Evolutionary conservation across 805 yeast genomes (phyloP).

Genomic region (Sugiyamaella marilandica): DNA sequence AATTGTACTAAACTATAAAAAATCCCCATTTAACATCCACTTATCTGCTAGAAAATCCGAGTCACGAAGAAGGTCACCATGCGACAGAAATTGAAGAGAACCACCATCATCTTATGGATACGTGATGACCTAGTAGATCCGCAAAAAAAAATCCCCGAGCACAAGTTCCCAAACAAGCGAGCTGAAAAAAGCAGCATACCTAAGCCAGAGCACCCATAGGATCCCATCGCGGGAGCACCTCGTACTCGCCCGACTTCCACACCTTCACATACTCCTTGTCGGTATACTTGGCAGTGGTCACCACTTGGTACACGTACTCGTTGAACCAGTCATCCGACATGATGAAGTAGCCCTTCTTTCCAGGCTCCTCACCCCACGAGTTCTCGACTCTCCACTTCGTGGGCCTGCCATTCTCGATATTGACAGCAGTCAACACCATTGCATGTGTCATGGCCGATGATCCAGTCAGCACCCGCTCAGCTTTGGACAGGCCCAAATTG

Average conservation of each 20-base stretch:
- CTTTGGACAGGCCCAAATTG: constrained; percentile 50
- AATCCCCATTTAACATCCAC: too few species aligned
- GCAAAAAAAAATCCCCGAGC: too few species aligned
- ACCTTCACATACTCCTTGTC: constrained; percentile 36
- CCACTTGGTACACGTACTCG: constrained; percentile 74
- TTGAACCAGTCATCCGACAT: constrained; percentile 73
- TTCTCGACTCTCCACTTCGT: constrained; percentile 70
- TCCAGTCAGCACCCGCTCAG: constrained; percentile 63
- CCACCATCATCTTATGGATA: too few species aligned
- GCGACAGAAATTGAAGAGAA: too few species aligned
- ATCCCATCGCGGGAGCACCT: constrained; percentile 69
- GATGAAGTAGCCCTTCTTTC: constrained; percentile 61
- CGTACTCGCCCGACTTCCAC: constrained; percentile 41
- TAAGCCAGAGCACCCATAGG: constrained; percentile 73
- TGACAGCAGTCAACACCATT: constrained; percentile 79
- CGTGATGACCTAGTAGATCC: too few species aligned
- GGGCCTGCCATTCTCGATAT: constrained; percentile 57
- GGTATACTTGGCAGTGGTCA: constrained; percentile 51
- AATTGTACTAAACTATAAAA: too few species aligned
- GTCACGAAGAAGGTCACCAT: too few species aligned
- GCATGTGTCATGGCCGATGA: constrained; percentile 88
- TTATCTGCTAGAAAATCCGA: too few species aligned
- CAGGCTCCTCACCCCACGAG: constrained; percentile 70
- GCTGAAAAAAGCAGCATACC: not conserved
- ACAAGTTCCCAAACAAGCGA: too few species aligned